Evolutionary conservation across 257 asterid species (phyloP), one percentile per base, ranked within the genome.

Genomic region (Fraxinus pennsylvanica): DNA sequence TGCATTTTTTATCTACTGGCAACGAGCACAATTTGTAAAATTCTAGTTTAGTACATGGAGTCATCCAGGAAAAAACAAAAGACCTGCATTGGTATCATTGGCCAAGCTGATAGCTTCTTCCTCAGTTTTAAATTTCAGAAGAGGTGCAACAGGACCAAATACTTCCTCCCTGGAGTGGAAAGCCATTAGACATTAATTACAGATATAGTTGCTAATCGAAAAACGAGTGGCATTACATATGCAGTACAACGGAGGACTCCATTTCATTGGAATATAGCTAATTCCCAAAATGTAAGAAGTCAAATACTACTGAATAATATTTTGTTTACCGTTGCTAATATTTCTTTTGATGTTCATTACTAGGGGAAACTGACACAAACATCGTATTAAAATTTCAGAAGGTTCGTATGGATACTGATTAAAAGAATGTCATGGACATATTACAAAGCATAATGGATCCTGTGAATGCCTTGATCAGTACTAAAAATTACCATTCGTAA

Each of bases 91-190:
- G 43, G 97, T 93, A 86, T 96, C 93, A 73, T 95, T 95, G 79
- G 99, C 97, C 86, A 88, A 80, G 82, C 39, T 85, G 85, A 96
- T 90, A 76, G 97, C 99, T 83, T 93, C 99, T 76, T 93, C 98
- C 82, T 96, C 97, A 0, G 98, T 93, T 81, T 91, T 96, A 83
- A 96, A 96, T 82, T 91, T 94, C 83, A 91, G 79, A 78, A 96
- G 94, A 21, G 99, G 98, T 4, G 97, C 99, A 77, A 96, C 98
- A 69, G 98, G 99, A 54, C 98, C 99, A 84, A 96, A 93, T 79
- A 91, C 92, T 87, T 96, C 99, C 87, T 93, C 96, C 84, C 95
- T 93, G 82, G 75, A 78, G 74, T 27, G 63, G 52, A 71, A 80
- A 69, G 61, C 61, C 45, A 77, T 82, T 36, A 22, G 54, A 76